Evolutionary conservation across 495 filamentous ascomycete species (phyloP), one percentile per base, ranked within the genome.

Genomic region (Haplographium delicatum): DNA sequence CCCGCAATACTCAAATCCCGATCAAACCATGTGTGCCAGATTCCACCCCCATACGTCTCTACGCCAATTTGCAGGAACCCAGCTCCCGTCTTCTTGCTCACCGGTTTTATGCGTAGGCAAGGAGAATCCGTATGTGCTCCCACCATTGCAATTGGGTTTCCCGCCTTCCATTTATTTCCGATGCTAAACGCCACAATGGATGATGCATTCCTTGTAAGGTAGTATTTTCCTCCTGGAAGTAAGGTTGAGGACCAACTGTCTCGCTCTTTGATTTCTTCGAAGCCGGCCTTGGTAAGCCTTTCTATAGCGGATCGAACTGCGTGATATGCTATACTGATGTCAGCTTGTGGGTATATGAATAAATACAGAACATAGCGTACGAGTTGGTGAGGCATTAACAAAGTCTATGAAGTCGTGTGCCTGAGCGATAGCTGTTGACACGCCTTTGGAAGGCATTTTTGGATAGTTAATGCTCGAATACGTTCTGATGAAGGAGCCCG

Each of bases 61-160:
- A 96, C 90, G 42, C 90, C 93, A 35, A 97, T 86, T 68, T 99
- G 93, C 20, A 96, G 63, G 68, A 90, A 99, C n/a, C 91, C 90
- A 54, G 87, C 86, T 44, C 66, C 67, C 51, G 64, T 68, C 68
- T 91, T 93, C 72, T 90, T 95, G 69, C 89, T 95, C 26, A 93
- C 81, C 3, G 93, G 93, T 71, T 99, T 99, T 57, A 99, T 69
- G 39, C 93, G 83, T 39, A 97, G 75, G 43, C 85, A 87, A 0
- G 88, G 88, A 4, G 91, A 97, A 66, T 99, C 93, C 19, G 93
- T 97, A 69, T 99, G 93, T 39, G 93, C 90, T 59, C 93, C 93
- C 51, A 99, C 80, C 86, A 97, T 93, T 61, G 85, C 83, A 62
- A 99, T 86, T 8, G 91, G 81, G 65, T 95, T 96, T 43, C 93